Conservation (phyloP, 306 rosid species). For the barrel medic (Medicago truncatula) region DNA sequence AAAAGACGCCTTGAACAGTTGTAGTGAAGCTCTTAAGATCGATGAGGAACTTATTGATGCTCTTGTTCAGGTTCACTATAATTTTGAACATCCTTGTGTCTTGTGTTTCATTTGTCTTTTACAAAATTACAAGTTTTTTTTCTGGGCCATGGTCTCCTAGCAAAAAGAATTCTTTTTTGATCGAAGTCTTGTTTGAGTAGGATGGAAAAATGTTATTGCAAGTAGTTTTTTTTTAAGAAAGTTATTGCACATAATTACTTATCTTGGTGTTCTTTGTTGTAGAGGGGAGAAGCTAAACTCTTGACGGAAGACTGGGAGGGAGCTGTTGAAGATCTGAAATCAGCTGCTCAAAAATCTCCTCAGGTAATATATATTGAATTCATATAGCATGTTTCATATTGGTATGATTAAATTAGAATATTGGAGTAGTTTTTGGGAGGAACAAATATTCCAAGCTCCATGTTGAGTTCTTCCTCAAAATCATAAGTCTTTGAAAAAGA, state of each 20-base stretch:
- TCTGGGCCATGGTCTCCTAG: conserved; percentile 24
- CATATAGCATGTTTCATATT: conserved; percentile 16
- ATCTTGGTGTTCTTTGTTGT: conserved; percentile 43
- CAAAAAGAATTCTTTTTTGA: background rate
- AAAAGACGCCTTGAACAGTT: conserved; percentile 90
- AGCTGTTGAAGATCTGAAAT: conserved; percentile 89
- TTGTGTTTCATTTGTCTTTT: conserved; percentile 26
- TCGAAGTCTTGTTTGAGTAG: conserved; percentile 26
- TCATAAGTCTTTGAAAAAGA: conserved; percentile 29
- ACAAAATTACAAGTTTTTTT: background rate
- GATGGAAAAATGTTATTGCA: background rate
- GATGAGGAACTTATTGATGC: conserved; percentile 84
- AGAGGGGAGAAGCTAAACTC: conserved; percentile 99
- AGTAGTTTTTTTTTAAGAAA: background rate
- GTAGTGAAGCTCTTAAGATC: conserved; percentile 80
- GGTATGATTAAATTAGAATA: conserved; percentile 32
- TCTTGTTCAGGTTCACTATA: conserved; percentile 78
- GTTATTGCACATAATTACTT: conserved; percentile 19
- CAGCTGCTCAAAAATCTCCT: conserved; percentile 92
- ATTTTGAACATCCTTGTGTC: conserved; percentile 26
- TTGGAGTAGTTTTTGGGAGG: conserved; percentile 1
- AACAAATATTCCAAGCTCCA: background rate
- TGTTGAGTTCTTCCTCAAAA: conserved; percentile 30
- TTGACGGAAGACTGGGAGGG: conserved; percentile 96
- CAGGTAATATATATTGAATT: conserved; percentile 57